Evolutionary conservation across 768 basidiomycete genomes (phyloP).

Genomic region (Thelephora aurantiotincta): DNA sequence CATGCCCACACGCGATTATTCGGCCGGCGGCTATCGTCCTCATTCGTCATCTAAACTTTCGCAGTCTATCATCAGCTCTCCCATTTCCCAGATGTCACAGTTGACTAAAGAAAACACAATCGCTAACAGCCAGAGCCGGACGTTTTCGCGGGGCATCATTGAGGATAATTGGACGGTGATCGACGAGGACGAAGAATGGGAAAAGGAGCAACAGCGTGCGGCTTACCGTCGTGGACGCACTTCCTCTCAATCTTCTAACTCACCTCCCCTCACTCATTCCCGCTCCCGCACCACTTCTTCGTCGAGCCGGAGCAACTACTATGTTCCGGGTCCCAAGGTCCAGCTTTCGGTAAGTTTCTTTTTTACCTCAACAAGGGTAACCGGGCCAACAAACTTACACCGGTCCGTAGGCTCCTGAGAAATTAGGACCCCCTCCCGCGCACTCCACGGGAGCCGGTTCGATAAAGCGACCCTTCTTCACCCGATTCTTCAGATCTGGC

Average conservation of each 20-base stretch:
- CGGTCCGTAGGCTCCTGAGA: neutral
- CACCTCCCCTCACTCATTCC: neutral
- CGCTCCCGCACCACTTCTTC: neutral
- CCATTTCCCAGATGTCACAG: conserved; percentile 7
- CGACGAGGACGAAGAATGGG: neutral
- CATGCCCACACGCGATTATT: conserved; percentile 20
- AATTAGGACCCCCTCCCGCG: neutral
- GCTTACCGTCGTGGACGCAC: neutral
- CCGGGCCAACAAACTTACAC: neutral
- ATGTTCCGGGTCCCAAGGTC: conserved; percentile 63
- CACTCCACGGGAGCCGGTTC: neutral
- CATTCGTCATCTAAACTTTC: conserved; percentile 27
- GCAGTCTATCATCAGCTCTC: conserved; percentile 44
- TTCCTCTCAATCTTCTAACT: neutral
- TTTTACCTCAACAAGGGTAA: conserved; percentile 8
- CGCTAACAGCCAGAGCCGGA: neutral
- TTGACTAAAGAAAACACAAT: neutral
- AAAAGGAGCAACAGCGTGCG: neutral
- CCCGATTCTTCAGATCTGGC: neutral
- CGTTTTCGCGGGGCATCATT: neutral
- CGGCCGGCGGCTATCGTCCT: conserved; percentile 53
- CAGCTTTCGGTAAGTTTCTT: conserved; percentile 53
- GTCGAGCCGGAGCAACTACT: conserved; percentile 40
- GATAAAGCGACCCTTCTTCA: neutral
- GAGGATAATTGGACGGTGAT: neutral